Evolutionary conservation across 108 stramenopile species (phyloP).

Genomic region (Phaeodactylum tricornutum): DNA sequence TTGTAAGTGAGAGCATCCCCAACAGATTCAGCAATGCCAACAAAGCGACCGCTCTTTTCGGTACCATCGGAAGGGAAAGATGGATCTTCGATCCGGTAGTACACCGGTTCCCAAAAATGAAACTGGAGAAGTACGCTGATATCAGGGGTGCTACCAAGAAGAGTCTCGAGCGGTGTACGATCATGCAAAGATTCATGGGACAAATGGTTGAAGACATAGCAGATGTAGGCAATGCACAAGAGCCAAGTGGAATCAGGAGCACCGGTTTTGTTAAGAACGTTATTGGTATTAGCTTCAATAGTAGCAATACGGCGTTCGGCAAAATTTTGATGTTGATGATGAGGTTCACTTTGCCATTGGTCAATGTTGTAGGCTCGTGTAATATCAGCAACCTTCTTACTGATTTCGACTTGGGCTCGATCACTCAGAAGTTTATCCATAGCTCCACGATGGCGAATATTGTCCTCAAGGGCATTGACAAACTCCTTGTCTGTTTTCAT

Average conservation of each 20-base stretch:
- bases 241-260: conserved; percentile 14
- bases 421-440: conserved; percentile 6
- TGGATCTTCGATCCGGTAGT: conserved; percentile 1
- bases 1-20: conserved; percentile 20
- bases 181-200: neutral
- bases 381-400: neutral
- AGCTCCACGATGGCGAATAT: conserved; percentile 14
- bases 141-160: conserved; percentile 10
- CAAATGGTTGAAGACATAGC: conserved; percentile 5
- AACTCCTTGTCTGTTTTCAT: conserved; percentile 15
- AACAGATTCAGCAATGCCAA: conserved; percentile 20
- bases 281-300: conserved; percentile 7
- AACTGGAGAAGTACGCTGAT: conserved; percentile 11
- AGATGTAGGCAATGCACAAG: conserved; percentile 10
- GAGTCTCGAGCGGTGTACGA: conserved; percentile 4
- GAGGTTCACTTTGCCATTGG: conserved; percentile 11
- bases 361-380: conserved; percentile 6
- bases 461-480: conserved; percentile 11
- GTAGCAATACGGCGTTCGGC: conserved; percentile 8
- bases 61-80: neutral
- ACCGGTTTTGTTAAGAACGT: conserved; percentile 14
- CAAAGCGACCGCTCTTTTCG: conserved; percentile 8
- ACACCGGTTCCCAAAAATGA: conserved; percentile 9
- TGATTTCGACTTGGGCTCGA: conserved; percentile 10
- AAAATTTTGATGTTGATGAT: conserved; percentile 16